Percentiles rank a stretch among this genome's conserved stretches.
phyloP scores from a whole-genome alignment of 371 early-diverging fungal genomes.

The Globomyces sp. region DNA sequence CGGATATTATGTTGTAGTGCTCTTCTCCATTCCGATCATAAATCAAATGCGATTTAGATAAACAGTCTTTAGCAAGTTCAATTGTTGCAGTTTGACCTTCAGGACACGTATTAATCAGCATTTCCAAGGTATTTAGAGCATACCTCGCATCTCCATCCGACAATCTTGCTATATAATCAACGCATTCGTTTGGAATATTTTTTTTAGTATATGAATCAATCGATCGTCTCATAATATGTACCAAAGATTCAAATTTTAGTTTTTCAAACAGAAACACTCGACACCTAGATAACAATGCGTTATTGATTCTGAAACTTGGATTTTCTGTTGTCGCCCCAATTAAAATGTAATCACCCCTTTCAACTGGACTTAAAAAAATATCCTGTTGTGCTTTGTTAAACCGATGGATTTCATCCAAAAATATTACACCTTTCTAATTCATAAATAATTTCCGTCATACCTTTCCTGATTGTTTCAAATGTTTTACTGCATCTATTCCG shows the following conservation, averaged over 20 bases:
- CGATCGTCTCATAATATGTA: conserved; percentile 48
- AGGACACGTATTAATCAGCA: conserved; percentile 43
- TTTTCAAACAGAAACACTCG: conserved; percentile 73
- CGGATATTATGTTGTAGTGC: conserved; percentile 86
- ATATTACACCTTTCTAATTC: conserved; percentile 68
- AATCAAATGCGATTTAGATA: conserved; percentile 74
- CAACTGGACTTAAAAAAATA: conserved; percentile 75
- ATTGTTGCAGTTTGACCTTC: conserved; percentile 31
- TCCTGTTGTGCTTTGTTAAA: conserved; percentile 90
- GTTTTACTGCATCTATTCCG: conserved; percentile 70
- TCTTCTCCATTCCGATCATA: conserved; percentile 85
- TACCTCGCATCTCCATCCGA: conserved; percentile 76
- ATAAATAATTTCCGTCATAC: conserved; percentile 21
- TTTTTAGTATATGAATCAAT: not conserved
- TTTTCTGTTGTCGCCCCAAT: conserved; percentile 91
- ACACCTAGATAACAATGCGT: conserved; percentile 78
- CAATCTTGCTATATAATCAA: conserved; percentile 55
- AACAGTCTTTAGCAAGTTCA: conserved; percentile 55
- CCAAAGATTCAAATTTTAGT: conserved; percentile 55
- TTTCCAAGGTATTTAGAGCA: conserved; percentile 69
- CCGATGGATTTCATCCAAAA: conserved; percentile 87
- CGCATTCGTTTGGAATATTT: conserved; percentile 39
- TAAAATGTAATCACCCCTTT: conserved; percentile 72
- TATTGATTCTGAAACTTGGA: conserved; percentile 82
- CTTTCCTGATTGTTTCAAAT: not conserved